Evolutionary conservation across 441 rosid species (phyloP), one percentile per base, ranked within the genome.

Genomic region (Adansonia rubrostipa): DNA sequence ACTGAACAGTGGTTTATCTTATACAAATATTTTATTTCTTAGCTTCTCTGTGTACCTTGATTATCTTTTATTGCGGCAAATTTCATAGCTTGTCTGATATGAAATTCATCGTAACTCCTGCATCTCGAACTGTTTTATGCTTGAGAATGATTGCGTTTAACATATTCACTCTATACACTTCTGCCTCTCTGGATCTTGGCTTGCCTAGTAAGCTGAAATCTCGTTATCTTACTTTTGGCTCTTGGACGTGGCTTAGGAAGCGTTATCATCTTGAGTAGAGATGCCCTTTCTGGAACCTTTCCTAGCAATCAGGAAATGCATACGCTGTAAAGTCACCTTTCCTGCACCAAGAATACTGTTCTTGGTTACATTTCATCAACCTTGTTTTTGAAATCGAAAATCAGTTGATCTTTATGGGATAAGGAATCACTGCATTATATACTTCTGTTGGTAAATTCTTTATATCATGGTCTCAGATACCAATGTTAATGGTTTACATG

Each of bases 101-200:
- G 42, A 68, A 63, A 72, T 71, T 74, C 45, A 74, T 13, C 62
- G n/a, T 19, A 20, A 56, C 9, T 72, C 19, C 40, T 69, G 15
- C 22, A 28, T 36, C 65, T 44, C 19, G 51, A 63, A 22, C 53
- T 51, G 45, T 5, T 62, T 72, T 61, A 60, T 22, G 15, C 58
- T 64, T 51, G 58, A 1, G 75, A 75, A 71, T 63, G 24, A 72
- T 77, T 73, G 73, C 71, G 70, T 51, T 20, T 51, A 72, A 9
- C 47, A 72, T 77, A 62, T 67, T 63, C 45, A 65, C 75, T 17
- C 9, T 9, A 45, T 47, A 57, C 33, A 17, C 70, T 79, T 8
- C 48, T 74, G 14, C 63, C 47, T 33, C 54, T 54, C 50, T 20
- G 40, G 53, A 47, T 67, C 15, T 42, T 19, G 54, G 62, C 3